Evolutionary conservation across 1,139 yeast genomes (phyloP).

Genomic region (Blastobotrys ciferrii): DNA sequence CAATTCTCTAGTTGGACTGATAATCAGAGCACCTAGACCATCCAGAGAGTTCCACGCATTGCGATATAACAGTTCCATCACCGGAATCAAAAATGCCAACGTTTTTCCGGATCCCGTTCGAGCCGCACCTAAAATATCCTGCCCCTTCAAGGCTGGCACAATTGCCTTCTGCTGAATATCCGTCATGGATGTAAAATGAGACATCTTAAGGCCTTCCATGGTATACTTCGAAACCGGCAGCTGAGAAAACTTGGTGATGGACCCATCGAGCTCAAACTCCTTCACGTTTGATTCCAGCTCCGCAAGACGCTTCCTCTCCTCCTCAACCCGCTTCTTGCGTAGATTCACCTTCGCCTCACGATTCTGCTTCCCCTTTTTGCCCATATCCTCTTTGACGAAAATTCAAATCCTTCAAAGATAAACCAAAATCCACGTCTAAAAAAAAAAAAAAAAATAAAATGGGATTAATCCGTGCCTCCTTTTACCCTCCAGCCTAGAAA

Average conservation of each 20-base stretch:
- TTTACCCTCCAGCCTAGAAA: neutral
- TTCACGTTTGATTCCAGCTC: slow-evolving; percentile 24
- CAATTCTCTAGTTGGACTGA: slow-evolving; percentile 91
- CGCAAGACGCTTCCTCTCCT: slow-evolving; percentile 33
- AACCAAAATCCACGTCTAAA: neutral
- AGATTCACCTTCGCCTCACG: slow-evolving; percentile 17
- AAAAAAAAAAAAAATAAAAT: too few species aligned
- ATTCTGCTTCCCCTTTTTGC: slow-evolving; percentile 15
- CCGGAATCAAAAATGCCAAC: slow-evolving; percentile 86
- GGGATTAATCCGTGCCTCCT: neutral
- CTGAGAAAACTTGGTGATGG: slow-evolving; percentile 42
- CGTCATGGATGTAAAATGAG: slow-evolving; percentile 67
- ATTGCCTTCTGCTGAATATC: slow-evolving; percentile 84
- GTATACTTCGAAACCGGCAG: slow-evolving; percentile 73
- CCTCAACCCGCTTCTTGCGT: slow-evolving; percentile 13
- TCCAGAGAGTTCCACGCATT: slow-evolving; percentile 83
- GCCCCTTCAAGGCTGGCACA: slow-evolving; percentile 72
- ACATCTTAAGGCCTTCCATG: slow-evolving; percentile 66
- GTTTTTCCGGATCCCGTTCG: slow-evolving; percentile 98
- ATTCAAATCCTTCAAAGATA: neutral
- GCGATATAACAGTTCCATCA: slow-evolving; percentile 67
- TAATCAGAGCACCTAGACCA: slow-evolving; percentile 88
- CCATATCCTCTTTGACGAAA: neutral
- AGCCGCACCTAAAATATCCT: slow-evolving; percentile 89
- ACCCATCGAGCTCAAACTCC: slow-evolving; percentile 24